Base-by-base conservation (phyloP, 192 early-diverging fungal genomes). In the Podila minutissima region DNA sequence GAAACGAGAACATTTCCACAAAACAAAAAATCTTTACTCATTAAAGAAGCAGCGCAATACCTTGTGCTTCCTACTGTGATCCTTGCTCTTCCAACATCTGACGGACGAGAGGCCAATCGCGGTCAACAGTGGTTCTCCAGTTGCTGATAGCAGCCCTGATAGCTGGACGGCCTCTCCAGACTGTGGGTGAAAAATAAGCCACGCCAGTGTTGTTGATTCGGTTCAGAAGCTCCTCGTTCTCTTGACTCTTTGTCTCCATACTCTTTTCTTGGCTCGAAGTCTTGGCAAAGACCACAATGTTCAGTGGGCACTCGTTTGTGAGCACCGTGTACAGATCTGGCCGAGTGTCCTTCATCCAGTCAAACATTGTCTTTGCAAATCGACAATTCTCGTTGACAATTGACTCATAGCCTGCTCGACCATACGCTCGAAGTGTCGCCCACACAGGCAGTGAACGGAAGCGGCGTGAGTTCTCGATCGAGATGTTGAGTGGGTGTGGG, bases 401-500 rank as follows among this genome's bases (percentile, higher is more conserved):
- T 11, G 67, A 63, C 4, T 38, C 49, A 67, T 89, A 90, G 2
- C 90, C 90, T 1, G 82, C 57, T 19, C 79, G 75, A 17, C 90
- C 90, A 37, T 89, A 88, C 0, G 88, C 69, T 12, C 75, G 46
- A 10, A 91, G 53, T 15, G 84, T 87, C 4, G 85, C 85, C 74
- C 85, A 91, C 12, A 91, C 66, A 46, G 90, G 89, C 31, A 91
- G 48, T 9, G 88, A 83, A 22, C 90, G 74, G 67, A 91, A 91
- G 48, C 90, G 73, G 31, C 86, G 83, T 15, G 87, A 89, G 74
- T 91, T 91, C 75, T 90, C 89, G 48, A 91, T 86, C n/a, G 81
- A 79, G 46, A 88, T 69, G 38, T 82, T 88, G 61, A 89, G 72
- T 6, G 88, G 86, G 48, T 85, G 83, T 28, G 82, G 57, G 28